Evolutionary conservation across 139 green algal genomes (phyloP).

Genomic region (Yamagishiella unicocca): DNA sequence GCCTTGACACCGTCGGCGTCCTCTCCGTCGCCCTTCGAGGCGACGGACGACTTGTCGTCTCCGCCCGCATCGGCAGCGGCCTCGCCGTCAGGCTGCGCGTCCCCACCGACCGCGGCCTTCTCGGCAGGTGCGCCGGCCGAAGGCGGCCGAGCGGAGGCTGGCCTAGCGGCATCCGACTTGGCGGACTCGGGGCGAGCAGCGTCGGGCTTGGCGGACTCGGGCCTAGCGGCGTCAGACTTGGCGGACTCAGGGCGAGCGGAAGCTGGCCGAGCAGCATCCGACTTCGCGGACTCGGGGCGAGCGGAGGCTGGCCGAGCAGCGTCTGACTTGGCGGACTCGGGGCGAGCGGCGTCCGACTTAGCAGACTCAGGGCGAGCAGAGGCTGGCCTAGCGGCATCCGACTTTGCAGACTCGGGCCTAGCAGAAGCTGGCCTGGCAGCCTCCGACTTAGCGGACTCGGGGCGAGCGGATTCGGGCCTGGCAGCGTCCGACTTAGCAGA

Average conservation of each 20-base stretch:
- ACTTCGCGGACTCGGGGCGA: not conserved
- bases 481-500: not conserved
- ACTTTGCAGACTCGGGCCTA: not conserved
- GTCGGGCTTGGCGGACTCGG: not conserved
- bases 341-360: not conserved
- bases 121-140: not conserved
- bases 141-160: not conserved
- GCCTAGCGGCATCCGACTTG: not conserved
- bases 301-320: not conserved
- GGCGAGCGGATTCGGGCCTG: not conserved
- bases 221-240: not conserved
- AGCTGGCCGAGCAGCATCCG: too few species aligned
- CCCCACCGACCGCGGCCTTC: not conserved
- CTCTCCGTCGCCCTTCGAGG: not conserved
- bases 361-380: not conserved
- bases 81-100: not conserved
- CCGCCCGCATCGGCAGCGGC: not conserved
- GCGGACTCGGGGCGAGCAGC: not conserved
- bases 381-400: not conserved
- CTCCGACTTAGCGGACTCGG: not conserved
- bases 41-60: not conserved
- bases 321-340: not conserved
- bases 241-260: not conserved
- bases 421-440: not conserved
- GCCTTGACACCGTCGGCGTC: not conserved